These are phyloP conservation scores for Haplosporangium sp. DNA, from an alignment of 371 early-diverging fungal genomes.

Conservation along the genomic window DNA sequence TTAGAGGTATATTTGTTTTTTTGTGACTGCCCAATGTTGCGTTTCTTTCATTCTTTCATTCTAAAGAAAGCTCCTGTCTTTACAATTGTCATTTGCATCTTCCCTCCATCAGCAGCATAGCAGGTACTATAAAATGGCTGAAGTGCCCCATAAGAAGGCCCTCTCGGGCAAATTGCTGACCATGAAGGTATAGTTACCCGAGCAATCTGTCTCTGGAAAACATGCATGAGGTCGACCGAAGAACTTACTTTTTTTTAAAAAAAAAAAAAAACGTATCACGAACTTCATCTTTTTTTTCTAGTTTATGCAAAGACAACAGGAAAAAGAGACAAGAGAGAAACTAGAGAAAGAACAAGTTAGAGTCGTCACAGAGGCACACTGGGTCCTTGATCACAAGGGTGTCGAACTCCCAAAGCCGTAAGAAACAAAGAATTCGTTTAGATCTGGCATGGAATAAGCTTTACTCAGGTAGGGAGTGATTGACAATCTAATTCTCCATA, in stretches of 20 bases:
- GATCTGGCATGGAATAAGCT: too few species aligned
- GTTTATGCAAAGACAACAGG: slow-evolving; percentile 71
- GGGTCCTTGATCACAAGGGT: slow-evolving; percentile 63
- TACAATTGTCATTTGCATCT: neutral
- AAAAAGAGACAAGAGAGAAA: slow-evolving; percentile 58
- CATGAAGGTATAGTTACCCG: slow-evolving; percentile 54
- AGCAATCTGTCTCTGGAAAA: too few species aligned
- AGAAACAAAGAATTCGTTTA: slow-evolving; percentile 1
- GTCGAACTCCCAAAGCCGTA: slow-evolving; percentile 64
- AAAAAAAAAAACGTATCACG: too few species aligned
- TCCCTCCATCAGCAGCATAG: neutral
- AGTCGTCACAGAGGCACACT: slow-evolving; percentile 69
- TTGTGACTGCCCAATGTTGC: slow-evolving; percentile 5
- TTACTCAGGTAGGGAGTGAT: too few species aligned
- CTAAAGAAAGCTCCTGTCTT: neutral
- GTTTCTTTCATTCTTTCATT: too few species aligned
- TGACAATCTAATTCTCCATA: too few species aligned
- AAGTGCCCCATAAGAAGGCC: slow-evolving; percentile 54
- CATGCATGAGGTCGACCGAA: too few species aligned
- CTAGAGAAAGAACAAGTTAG: slow-evolving; percentile 62
- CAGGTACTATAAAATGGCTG: slow-evolving; percentile 11
- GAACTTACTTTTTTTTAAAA: too few species aligned
- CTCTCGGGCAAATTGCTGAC: slow-evolving; percentile 60
- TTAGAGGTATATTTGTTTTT: too few species aligned
- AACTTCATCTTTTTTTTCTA: slow-evolving; percentile 18